Evolutionary conservation across 176 grass and related monocot species (phyloP).

Genomic region (Carex littledalei): DNA sequence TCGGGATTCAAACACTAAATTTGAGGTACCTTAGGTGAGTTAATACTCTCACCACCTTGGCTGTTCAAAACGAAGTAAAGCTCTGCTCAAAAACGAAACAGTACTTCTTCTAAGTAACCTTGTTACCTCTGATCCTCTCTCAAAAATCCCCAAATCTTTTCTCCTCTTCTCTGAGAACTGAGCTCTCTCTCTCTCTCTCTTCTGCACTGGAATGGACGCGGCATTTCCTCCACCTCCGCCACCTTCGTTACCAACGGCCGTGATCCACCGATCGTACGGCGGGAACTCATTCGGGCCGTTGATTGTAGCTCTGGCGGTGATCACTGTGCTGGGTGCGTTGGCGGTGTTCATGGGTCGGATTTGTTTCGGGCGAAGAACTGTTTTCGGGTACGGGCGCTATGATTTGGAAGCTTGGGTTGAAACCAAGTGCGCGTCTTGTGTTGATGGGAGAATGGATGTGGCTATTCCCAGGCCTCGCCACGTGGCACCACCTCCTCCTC

Average conservation of each 20-base stretch:
- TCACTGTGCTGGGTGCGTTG: constrained; percentile 28
- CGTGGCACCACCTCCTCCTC: background rate
- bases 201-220: background rate
- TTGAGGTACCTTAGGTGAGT: too few relatives aligned
- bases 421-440: constrained; percentile 35
- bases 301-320: constrained; percentile 26
- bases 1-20: too few relatives aligned
- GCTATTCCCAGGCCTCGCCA: constrained; percentile 5
- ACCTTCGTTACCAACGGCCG: background rate
- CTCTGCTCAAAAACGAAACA: background rate
- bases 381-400: constrained; percentile 26
- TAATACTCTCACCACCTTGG: too few relatives aligned
- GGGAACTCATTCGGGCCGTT: constrained; percentile 14
- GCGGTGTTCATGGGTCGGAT: constrained; percentile 33
- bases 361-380: constrained; percentile 28
- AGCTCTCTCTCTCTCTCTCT: background rate
- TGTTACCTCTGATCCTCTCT: background rate
- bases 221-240: background rate
- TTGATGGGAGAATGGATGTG: constrained; percentile 26
- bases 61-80: background rate
- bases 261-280: background rate
- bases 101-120: background rate
- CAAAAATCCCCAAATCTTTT: constrained; percentile 11
- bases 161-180: background rate
- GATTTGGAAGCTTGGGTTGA: constrained; percentile 40